A percentile compares a stretch with the other conserved stretches of the same genome.
phyloP scores from a whole-genome alignment of 495 filamentous ascomycete species.

The Lentithecium fluviatile region DNA sequence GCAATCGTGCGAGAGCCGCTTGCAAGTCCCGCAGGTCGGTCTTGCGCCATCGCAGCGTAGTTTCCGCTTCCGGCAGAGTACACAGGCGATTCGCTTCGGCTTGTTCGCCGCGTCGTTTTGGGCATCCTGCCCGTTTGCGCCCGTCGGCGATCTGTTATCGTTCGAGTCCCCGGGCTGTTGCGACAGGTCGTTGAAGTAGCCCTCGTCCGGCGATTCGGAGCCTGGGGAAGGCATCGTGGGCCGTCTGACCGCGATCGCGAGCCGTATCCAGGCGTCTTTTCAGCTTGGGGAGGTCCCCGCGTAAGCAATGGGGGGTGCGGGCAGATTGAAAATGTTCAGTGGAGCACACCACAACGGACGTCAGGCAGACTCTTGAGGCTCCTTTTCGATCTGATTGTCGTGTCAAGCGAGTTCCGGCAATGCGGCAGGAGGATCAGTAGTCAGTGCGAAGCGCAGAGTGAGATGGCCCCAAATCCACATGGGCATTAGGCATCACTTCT shows the following conservation, averaged over 20 bases:
- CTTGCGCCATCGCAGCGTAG: conserved; percentile 74
- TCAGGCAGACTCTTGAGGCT: conserved; percentile 6
- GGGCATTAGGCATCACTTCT: too few species aligned
- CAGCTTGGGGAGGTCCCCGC: conserved; percentile 13
- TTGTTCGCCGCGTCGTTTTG: conserved; percentile 65
- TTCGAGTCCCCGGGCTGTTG: conserved; percentile 45
- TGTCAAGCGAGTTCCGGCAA: neutral
- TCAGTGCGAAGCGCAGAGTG: too few species aligned
- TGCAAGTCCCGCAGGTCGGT: conserved; percentile 91
- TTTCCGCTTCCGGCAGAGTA: conserved; percentile 92
- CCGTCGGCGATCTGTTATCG: conserved; percentile 1
- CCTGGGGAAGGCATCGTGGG: conserved; percentile 24
- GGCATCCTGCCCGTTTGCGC: conserved; percentile 37
- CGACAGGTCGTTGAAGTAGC: conserved; percentile 58
- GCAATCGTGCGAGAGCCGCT: conserved; percentile 83
- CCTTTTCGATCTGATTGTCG: neutral
- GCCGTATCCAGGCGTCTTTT: conserved; percentile 2
- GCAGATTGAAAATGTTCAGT: neutral
- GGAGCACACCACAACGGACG: neutral
- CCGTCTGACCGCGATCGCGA: conserved; percentile 8
- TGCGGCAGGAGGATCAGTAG: too few species aligned
- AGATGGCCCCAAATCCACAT: too few species aligned
- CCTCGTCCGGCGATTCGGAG: conserved; percentile 33
- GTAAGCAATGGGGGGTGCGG: conserved; percentile 26
- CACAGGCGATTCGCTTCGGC: conserved; percentile 93